A percentile compares a stretch with the other conserved stretches of the same genome.
These are phyloP conservation scores for Parafenestella ontariensis DNA, from an alignment of 2,329 filamentous ascomycete genomes.

Conservation along the genomic window DNA sequence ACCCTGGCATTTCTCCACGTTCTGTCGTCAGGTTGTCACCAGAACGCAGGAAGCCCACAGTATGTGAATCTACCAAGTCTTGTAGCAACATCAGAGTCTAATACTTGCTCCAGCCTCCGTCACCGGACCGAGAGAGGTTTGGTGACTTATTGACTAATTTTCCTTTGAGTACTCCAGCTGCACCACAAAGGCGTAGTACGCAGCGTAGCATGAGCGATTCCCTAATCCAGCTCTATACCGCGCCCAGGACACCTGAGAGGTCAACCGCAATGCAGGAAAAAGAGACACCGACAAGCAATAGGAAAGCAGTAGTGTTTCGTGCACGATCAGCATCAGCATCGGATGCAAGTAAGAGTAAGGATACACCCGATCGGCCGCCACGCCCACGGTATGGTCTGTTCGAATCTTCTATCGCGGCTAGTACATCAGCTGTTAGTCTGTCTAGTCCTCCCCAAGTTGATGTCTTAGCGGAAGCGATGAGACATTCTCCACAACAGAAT, in stretches of 20 bases:
- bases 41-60: conserved; percentile 32
- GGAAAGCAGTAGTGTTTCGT: background rate
- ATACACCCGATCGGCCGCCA: conserved; percentile 33
- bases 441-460: conserved; percentile 23
- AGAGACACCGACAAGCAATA: background rate
- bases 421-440: background rate
- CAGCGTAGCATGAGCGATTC: conserved; percentile 38
- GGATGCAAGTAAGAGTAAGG: conserved; percentile 20
- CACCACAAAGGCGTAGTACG: conserved; percentile 21
- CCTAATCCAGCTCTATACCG: conserved; percentile 24
- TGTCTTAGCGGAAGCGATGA: conserved; percentile 32
- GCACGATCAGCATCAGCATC: conserved; percentile 22
- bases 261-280: conserved; percentile 1
- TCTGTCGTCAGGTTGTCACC: conserved; percentile 28
- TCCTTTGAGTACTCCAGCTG: conserved; percentile 28
- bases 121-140: conserved; percentile 28
- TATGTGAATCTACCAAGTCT: conserved; percentile 19
- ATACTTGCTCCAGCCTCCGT: conserved; percentile 26
- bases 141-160: conserved; percentile 35
- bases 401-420: conserved; percentile 15
- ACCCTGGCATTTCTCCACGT: conserved; percentile 30
- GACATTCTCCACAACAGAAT: conserved; percentile 17
- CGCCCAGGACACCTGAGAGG: conserved; percentile 15
- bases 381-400: conserved; percentile 32
- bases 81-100: conserved; percentile 9